Conservation (phyloP, 1,139 yeast genomes). For the Eremothecium coryli region DNA sequence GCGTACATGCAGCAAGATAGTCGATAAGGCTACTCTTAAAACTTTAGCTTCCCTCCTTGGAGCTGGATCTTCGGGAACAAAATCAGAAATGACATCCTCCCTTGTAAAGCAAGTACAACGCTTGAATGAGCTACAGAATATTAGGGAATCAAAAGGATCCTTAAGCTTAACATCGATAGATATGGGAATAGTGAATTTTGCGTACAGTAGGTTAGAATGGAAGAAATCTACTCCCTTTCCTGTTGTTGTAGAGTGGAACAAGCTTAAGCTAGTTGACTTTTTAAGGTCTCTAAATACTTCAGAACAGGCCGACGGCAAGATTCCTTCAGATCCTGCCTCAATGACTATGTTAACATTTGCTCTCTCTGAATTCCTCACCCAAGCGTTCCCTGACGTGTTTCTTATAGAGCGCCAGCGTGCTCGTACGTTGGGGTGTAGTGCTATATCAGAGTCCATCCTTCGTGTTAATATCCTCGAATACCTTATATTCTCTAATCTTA, state of each 20-base stretch:
- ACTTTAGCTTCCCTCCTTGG: slow-evolving; percentile 19
- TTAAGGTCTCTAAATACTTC: background rate
- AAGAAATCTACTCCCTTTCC: slow-evolving; percentile 26
- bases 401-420: slow-evolving; percentile 49
- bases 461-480: slow-evolving; percentile 47
- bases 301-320: slow-evolving; percentile 14
- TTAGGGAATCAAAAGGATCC: slow-evolving; percentile 11
- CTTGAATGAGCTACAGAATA: slow-evolving; percentile 9
- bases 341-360: slow-evolving; percentile 18
- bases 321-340: slow-evolving; percentile 20
- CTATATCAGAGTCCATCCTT: slow-evolving; percentile 43
- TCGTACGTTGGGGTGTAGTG: slow-evolving; percentile 39
- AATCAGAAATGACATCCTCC: slow-evolving; percentile 10
- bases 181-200: slow-evolving; percentile 39
- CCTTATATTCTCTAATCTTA: slow-evolving; percentile 32
- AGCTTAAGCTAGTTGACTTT: slow-evolving; percentile 32
- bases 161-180: slow-evolving; percentile 34
- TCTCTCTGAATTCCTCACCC: slow-evolving; percentile 14
- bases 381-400: slow-evolving; percentile 33
- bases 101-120: slow-evolving; percentile 13
- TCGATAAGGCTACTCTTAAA: slow-evolving; percentile 12
- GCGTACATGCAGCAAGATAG: background rate
- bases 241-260: slow-evolving; percentile 36
- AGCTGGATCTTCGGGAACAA: slow-evolving; percentile 17
- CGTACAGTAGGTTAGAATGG: slow-evolving; percentile 26